Base-by-base conservation (phyloP, 805 yeast genomes). In the Komagataella populi region DNA sequence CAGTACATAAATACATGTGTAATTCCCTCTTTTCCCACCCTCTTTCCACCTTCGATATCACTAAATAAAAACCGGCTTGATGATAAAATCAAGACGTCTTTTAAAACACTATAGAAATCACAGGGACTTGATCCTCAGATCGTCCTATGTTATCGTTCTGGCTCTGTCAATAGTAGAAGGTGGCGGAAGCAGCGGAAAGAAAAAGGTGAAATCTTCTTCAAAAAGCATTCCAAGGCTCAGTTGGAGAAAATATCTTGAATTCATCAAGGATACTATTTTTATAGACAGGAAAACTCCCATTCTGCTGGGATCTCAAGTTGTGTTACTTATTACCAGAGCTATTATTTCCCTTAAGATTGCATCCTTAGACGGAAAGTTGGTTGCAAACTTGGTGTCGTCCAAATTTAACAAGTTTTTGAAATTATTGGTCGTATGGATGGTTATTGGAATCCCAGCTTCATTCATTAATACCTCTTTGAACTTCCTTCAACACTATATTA, bases 381-480 rank as follows among this genome's bases (percentile, higher is more conserved):
- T 90, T 4, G 87, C 96, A 0, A 79, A 87, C 1, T 73, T 90
- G 57, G 86, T 90, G 24, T 76, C 83, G 45, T 87, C 84, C 55
- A 74, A 75, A 49, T 84, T 88, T 55, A 70, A 73, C 48, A 72
- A 71, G 47, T 89, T 90, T 60, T 68, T 82, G 52, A 74, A 75
- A 54, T 74, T 84, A 24, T 65, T 89, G 51, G 70, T 76, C 2
- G 72, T 78, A 59, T 90, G 97, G 97, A 78, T 90, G 83, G 58
- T 79, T 14, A 71, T 90, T 12, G 96, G 96, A 8, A 63, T 88
- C 7, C 98, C 98, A 0, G 93, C 96, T 1, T 77, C 96, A 2
- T 60, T 86, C 30, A 82, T 86, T 7, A 87, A 89, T 59, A 78
- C 95, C 0, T 64, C 85, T 51, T 73, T 89, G 50, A 70, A 73